These are phyloP conservation scores for Knufia petricola DNA, from an alignment of 2,329 filamentous ascomycete genomes.

Conservation along the genomic window DNA sequence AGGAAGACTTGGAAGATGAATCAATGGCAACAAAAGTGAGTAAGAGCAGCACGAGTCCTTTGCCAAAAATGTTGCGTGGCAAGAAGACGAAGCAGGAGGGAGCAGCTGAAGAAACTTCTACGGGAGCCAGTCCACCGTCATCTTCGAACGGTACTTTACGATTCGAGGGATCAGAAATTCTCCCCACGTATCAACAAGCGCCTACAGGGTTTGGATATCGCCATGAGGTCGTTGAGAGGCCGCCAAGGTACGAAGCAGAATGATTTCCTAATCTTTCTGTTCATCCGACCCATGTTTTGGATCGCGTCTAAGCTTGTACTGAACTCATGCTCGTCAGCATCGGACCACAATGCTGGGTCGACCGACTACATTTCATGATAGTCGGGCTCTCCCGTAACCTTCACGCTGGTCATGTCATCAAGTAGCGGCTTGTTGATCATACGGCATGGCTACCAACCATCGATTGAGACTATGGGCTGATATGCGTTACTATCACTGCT, in stretches of 20 bases:
- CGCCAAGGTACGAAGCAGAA: slow-evolving; percentile 9
- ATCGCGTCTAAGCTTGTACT: background rate
- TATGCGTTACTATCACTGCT: no score
- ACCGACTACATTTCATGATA: background rate
- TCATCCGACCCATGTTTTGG: background rate
- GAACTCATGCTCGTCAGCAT: background rate
- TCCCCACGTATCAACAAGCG: slow-evolving; percentile 2
- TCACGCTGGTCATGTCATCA: background rate
- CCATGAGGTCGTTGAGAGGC: slow-evolving; percentile 7
- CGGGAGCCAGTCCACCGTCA: background rate
- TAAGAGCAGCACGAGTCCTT: background rate
- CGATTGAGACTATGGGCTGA: no score
- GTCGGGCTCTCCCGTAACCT: background rate
- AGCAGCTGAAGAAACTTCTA: slow-evolving; percentile 2
- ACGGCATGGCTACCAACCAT: no score
- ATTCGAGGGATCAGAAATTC: background rate
- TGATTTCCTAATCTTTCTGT: background rate
- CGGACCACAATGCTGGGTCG: background rate
- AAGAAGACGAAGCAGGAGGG: slow-evolving; percentile 2
- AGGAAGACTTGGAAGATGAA: slow-evolving; percentile 6
- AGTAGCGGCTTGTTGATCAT: background rate
- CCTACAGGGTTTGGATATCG: slow-evolving; percentile 7
- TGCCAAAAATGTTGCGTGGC: background rate
- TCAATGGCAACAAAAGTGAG: background rate
- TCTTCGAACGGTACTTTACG: background rate